Percentiles rank a stretch among this genome's conserved stretches.
Evolutionary conservation across 495 filamentous ascomycete species (phyloP).

Genomic region (Aspergillus conjunctus): DNA sequence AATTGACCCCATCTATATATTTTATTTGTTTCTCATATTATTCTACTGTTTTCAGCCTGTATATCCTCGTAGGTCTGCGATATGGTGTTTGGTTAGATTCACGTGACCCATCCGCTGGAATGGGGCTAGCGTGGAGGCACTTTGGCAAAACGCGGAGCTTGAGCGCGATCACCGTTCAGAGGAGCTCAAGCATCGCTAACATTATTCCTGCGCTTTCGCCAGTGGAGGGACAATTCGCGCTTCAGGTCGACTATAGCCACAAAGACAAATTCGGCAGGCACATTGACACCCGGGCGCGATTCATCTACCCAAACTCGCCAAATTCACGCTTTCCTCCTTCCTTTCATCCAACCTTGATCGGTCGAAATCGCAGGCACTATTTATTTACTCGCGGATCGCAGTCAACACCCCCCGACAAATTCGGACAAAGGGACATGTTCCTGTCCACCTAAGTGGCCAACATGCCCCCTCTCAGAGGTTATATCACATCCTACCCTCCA

Average conservation of each 20-base stretch:
- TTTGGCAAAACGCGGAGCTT: slow-evolving; percentile 41
- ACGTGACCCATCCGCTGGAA: slow-evolving; percentile 30
- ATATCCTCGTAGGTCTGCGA: neutral
- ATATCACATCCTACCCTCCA: slow-evolving; percentile 88
- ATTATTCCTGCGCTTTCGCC: slow-evolving; percentile 9
- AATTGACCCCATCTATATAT: neutral
- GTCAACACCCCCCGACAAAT: slow-evolving; percentile 6
- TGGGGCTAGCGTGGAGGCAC: slow-evolving; percentile 31
- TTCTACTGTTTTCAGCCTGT: neutral
- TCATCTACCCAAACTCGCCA: slow-evolving; percentile 6
- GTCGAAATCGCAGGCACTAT: slow-evolving; percentile 20
- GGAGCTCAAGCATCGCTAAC: slow-evolving; percentile 21
- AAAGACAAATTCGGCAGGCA: neutral
- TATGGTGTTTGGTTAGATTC: slow-evolving; percentile 4
- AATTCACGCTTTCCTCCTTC: slow-evolving; percentile 3
- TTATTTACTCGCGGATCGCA: slow-evolving; percentile 14
- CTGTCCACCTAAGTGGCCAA: slow-evolving; percentile 42
- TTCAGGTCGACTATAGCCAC: neutral
- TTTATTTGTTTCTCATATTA: neutral
- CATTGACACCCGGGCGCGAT: neutral
- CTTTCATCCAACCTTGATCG: slow-evolving; percentile 5
- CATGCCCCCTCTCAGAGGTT: slow-evolving; percentile 76
- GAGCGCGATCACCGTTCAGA: slow-evolving; percentile 29
- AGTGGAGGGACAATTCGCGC: neutral
- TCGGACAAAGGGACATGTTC: slow-evolving; percentile 44